Conservation (phyloP, 148 eudicot genomes). For the Rhododendron simsii region DNA sequence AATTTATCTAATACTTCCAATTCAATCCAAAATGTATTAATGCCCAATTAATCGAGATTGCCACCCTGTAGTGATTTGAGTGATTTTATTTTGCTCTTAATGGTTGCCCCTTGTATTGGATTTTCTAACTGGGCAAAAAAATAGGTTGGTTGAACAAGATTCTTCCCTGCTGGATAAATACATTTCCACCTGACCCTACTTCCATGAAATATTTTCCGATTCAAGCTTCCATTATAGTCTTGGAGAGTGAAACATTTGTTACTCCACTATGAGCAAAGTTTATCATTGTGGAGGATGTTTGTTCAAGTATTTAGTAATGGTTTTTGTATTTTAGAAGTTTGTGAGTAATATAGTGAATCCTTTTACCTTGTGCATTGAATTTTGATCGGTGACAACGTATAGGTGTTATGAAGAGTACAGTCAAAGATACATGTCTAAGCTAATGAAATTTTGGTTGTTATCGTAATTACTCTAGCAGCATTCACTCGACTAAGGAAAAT, state of each 20-base stretch:
- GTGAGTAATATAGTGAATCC: background rate
- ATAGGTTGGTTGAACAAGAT: background rate
- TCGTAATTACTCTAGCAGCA: background rate
- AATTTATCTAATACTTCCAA: background rate
- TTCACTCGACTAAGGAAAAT: background rate
- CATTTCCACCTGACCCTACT: background rate
- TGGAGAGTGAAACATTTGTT: background rate
- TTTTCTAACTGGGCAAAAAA: background rate
- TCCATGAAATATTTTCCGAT: background rate
- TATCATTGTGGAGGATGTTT: background rate
- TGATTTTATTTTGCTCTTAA: background rate
- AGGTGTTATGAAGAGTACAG: background rate
- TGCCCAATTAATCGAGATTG: background rate
- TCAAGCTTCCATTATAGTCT: background rate
- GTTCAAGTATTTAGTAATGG: background rate
- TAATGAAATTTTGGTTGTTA: background rate
- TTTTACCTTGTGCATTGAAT: background rate
- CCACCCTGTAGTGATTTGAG: background rate
- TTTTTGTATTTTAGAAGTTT: background rate
- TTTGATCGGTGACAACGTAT: background rate
- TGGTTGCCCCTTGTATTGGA: background rate
- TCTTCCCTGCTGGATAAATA: background rate
- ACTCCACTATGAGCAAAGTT: background rate
- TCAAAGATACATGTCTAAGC: background rate
- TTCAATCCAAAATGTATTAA: background rate